Evolutionary conservation across 106 monocot species (phyloP), one percentile per base, ranked within the genome.

Genomic region (Ottelia alismoides): DNA sequence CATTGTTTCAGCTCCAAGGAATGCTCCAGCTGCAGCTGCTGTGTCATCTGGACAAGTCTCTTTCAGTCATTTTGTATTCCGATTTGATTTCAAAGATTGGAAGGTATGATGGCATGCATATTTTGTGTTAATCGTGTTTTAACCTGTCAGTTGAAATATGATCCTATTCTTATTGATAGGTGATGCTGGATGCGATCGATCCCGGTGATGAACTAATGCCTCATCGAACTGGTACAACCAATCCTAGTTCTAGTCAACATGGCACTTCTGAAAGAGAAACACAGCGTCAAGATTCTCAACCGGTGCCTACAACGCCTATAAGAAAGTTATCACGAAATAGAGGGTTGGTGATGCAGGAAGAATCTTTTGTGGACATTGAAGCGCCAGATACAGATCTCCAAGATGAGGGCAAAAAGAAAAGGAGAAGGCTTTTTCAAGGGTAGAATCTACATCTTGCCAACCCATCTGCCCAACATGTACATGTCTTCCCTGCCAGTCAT

Each of bases 11-110:
- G 96, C 53, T 48, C 96, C 85, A 47, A 74, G 63, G 60, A 89
- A 89, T 79, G 89, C 96, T 31, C 96, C 96, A 27, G 32, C 66
- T 25, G 85, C 89, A 31, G 60, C 66, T 59, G 70, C 81, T 2
- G 67, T 89, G 49, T 58, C 89, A 2, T 82, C 84, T 40, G 89
- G 96, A 5, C 56, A 74, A 25, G 96, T 74, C 17, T 70, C 79
- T 2, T 85, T 77, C 67, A 63, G 57, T 54, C 96, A 98, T 70
- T 98, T 89, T 70, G 77, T 98, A 25, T 98, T 98, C 69, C 63
- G 89, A 74, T 79, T 75, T 58, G 96, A 89, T 82, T 84, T 69
- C 64, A 76, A 68, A 58, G 96, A 98, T 45, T 89, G 96, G 96
- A 78, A 81, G 89, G 96, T 98, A 82, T 22, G 53, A 2, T 22